Evolutionary conservation across 345 rosid species (phyloP), one percentile per base, ranked within the genome.

Genomic region (Psidium guajava): DNA sequence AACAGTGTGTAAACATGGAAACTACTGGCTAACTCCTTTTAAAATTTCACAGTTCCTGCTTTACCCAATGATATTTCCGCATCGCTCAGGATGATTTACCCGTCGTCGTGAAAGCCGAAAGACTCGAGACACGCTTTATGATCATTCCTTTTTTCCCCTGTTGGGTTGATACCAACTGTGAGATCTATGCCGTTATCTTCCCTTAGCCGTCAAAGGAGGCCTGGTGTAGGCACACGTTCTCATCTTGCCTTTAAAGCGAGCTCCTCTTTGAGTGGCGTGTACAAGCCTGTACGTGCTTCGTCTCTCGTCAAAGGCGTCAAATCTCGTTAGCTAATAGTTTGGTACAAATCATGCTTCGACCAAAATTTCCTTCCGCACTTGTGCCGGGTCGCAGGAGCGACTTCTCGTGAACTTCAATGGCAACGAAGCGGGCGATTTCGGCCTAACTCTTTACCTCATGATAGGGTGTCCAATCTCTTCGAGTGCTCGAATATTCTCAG

Each of bases 191-290:
- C 24, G 77, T 69, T 15, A 36, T 36, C 86, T 84, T 84, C 14
- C 64, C 82, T 84, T 84, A 51, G 82, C 86, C 82, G 86, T 77
- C 25, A 84, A 74, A 73, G 80, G 51, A 22, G 86, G 85, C 32
- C 8, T 11, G 74, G 64, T 20, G 25, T 51, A 51, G n/a, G 27
- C 49, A 15, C 28, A 15, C 64, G 54, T 18, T 36, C 47, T 22
- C 47, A 22, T 69, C 86, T 84, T 84, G 82, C 86, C 86, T 84
- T 84, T 18, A 36, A 84, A 84, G 86, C 56, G 59, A 84, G 25
- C 56, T 27, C 58, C 77, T 5, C 18, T 56, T 52, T 27, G 57
- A 64, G 40, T 61, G 57, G 56, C 82, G 53, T 58, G 5, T 14
- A 47, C 53, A 24, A 14, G 25, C 74, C 54, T 42, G 12, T 40